Percentiles rank a stretch among this genome's conserved stretches.
phyloP scores from a whole-genome alignment of 2,329 filamentous ascomycete genomes.

The Fusarium sambucinum region DNA sequence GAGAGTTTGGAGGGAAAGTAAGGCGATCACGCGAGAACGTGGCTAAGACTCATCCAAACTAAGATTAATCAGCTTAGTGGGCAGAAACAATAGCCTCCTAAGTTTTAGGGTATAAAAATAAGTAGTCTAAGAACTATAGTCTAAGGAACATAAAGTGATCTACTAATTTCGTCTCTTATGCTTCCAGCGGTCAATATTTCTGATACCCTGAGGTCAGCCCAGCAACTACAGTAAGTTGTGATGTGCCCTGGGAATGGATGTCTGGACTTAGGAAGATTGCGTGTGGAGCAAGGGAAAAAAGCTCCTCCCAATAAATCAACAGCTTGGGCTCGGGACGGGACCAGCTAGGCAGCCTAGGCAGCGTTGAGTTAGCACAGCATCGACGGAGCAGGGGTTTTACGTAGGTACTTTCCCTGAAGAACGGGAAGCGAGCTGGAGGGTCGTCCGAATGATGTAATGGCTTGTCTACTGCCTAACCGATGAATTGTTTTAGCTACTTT shows the following conservation, averaged over 20 bases:
- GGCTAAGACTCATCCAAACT: too few species aligned
- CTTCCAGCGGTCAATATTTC: too few species aligned
- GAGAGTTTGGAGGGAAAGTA: too few species aligned
- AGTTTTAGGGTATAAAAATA: too few species aligned
- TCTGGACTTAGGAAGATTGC: constrained; percentile 16
- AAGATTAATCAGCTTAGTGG: too few species aligned
- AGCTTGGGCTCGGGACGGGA: constrained; percentile 18
- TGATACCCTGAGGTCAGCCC: constrained; percentile 33
- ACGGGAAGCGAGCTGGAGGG: constrained; percentile 39
- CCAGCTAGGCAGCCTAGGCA: constrained; percentile 19
- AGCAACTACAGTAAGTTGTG: background rate
- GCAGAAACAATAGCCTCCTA: too few species aligned
- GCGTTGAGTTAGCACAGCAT: constrained; percentile 26
- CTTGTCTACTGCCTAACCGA: background rate
- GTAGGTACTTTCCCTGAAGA: constrained; percentile 32
- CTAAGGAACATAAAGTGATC: too few species aligned
- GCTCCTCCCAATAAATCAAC: constrained; percentile 37
- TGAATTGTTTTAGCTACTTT: constrained; percentile 15
- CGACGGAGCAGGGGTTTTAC: constrained; percentile 14
- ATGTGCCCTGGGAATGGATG: background rate
- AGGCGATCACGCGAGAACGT: too few species aligned
- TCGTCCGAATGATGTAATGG: constrained; percentile 48
- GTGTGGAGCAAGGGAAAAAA: constrained; percentile 35
- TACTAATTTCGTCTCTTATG: too few species aligned
- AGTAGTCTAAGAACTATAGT: too few species aligned